phyloP scores from a whole-genome alignment of 2,329 filamentous ascomycete genomes.

The Phaeosphaeriaceae sp. region DNA sequence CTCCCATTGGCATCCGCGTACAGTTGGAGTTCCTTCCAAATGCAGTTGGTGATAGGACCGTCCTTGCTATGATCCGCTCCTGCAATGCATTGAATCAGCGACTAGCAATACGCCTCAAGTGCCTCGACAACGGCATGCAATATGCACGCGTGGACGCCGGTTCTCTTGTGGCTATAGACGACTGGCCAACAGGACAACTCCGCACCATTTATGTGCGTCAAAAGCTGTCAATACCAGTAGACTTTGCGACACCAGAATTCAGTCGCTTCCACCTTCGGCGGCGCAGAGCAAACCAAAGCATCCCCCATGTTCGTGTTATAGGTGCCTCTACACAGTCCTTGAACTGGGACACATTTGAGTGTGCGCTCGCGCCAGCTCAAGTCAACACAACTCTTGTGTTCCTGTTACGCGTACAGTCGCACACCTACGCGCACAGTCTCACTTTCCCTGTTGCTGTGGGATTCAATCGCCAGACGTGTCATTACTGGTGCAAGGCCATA shows the following conservation, averaged over 20 bases:
- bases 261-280: conserved; percentile 27
- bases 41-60: conserved; percentile 17
- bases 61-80: conserved; percentile 28
- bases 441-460: conserved; percentile 29
- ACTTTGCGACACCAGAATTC: conserved; percentile 29
- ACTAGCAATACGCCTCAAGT: conserved; percentile 30
- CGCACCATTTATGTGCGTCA: conserved; percentile 33
- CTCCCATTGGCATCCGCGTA: conserved; percentile 30
- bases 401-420: conserved; percentile 23
- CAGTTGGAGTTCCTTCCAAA: conserved; percentile 31
- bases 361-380: conserved; percentile 18
- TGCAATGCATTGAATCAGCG: conserved; percentile 30
- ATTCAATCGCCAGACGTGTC: conserved; percentile 23
- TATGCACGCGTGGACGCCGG: conserved; percentile 49
- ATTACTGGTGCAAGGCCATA: conserved; percentile 34
- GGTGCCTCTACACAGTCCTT: conserved; percentile 19
- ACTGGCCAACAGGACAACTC: conserved; percentile 34
- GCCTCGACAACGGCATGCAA: conserved; percentile 42
- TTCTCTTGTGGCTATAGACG: conserved; percentile 60
- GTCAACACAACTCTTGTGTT: conserved; percentile 21
- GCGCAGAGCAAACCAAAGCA: conserved; percentile 17
- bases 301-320: conserved; percentile 26
- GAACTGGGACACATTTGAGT: conserved; percentile 18
- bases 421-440: conserved; percentile 20
- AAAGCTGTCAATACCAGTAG: conserved; percentile 26